These are phyloP conservation scores for Jaapia argillacea DNA, from an alignment of 768 basidiomycete genomes.

Conservation along the genomic window DNA sequence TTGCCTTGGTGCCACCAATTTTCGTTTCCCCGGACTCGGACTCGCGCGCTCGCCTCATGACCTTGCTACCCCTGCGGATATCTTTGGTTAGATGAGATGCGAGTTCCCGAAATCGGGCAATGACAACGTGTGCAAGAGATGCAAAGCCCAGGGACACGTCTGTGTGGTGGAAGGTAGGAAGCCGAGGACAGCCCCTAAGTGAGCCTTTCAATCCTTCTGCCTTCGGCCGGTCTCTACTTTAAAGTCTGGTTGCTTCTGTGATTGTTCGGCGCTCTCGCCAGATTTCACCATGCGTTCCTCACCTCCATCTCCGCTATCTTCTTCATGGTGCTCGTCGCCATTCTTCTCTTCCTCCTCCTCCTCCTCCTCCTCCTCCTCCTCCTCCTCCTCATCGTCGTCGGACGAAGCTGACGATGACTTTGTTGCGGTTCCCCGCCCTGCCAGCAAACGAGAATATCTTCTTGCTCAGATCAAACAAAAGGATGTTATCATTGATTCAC, in stretches of 20 bases:
- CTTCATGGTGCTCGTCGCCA: constrained; percentile 6
- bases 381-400: constrained; percentile 6
- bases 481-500: constrained; percentile 76
- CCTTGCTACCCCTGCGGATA: too few relatives aligned
- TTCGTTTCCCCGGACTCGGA: constrained; percentile 4
- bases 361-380: constrained; percentile 13
- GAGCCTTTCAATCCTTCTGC: too few relatives aligned
- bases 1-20: too few relatives aligned
- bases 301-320: constrained; percentile 3
- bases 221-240: too few relatives aligned
- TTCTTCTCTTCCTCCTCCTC: constrained; percentile 11
- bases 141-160: constrained; percentile 59
- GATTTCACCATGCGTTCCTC: background rate
- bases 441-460: constrained; percentile 81
- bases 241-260: too few relatives aligned
- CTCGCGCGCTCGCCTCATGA: background rate
- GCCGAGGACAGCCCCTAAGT: constrained; percentile 74
- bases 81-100: constrained; percentile 85
- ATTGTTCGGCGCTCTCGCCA: background rate
- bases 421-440: constrained; percentile 15
- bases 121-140: constrained; percentile 71
- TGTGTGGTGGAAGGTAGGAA: constrained; percentile 83
- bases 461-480: constrained; percentile 83
- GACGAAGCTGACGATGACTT: constrained; percentile 13
- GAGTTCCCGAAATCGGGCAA: constrained; percentile 65